Evolutionary conservation across 352 stramenopile species (phyloP), one percentile per base, ranked within the genome.

Genomic region (Aphanomyces euteiches): DNA sequence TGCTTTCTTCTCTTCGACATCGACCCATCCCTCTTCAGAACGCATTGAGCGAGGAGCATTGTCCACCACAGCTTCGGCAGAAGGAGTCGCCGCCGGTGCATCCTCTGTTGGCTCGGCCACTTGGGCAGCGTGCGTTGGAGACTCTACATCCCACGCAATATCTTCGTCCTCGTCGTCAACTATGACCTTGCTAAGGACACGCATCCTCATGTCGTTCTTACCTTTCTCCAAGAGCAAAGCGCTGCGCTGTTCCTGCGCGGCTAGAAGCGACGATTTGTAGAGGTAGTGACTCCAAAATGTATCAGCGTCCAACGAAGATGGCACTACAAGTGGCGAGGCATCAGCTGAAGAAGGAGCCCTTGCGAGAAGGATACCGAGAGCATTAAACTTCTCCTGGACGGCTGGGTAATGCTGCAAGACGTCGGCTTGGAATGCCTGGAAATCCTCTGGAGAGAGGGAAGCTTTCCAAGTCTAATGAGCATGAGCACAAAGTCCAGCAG

Each of bases 231-330:
- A 67, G 58, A 91, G 56, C 43, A 89, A 76, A 0, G 83, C 83
- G 47, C 82, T 78, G 3, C 82, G 81, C 66, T 89, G 75, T 65
- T 91, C 82, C 61, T 91, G 83, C 3, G 83, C 83, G 17, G 83
- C 82, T 40, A 91, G 47, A 6, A 88, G 73, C 59, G 81, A 88
- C 19, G 82, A 81, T 69, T 91, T 91, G 77, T 89, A 91, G 34
- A 91, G 78, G 64, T 91, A 91, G 56, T 91, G 78, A 0, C 74
- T 67, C 83, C 83, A 91, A 47, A 91, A 91, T 48, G 79, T 71
- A 19, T 88, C 80, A 3, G 61, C 73, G 17, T 78, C 75, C 19
- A 91, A 72, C 7, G 77, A 64, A 1, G 74, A 82, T 4, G 83
- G 83, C 56, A 91, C 83, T 7, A 40, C 15, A 43, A 8, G 19